Conservation (phyloP, 2,329 filamentous ascomycete genomes). For the Verticillium zaregamsianum region DNA sequence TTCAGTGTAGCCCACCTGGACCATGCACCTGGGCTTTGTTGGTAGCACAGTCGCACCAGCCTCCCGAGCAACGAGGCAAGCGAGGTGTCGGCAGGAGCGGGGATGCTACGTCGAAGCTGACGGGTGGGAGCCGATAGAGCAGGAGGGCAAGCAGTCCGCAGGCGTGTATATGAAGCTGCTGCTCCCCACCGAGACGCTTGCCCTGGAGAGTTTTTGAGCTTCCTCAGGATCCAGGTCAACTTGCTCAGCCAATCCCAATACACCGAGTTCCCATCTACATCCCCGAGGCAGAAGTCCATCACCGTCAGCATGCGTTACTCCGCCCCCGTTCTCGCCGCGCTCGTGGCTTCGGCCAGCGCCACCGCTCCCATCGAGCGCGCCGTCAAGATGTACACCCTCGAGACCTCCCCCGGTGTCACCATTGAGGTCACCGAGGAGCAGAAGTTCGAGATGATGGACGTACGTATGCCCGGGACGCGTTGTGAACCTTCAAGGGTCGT, state of each 20-base stretch:
- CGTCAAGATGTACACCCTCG: slow-evolving; percentile 16
- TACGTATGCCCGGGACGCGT: slow-evolving; percentile 1
- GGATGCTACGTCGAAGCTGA: neutral
- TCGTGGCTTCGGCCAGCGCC: slow-evolving; percentile 12
- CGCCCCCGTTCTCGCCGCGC: slow-evolving; percentile 13
- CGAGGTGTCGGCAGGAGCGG: neutral
- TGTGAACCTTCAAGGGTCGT: neutral
- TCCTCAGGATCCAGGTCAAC: neutral
- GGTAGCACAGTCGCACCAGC: neutral
- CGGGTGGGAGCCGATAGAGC: neutral
- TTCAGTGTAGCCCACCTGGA: neutral
- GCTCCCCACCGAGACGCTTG: neutral
- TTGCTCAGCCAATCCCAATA: neutral
- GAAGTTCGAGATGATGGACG: slow-evolving; percentile 19
- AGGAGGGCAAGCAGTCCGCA: neutral
- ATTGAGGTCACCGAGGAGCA: slow-evolving; percentile 19
- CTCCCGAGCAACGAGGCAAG: neutral
- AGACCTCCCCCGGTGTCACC: slow-evolving; percentile 14
- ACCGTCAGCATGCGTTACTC: slow-evolving; percentile 15
- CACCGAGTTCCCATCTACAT: neutral
- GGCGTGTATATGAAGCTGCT: neutral
- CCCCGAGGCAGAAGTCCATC: neutral
- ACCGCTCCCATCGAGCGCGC: slow-evolving; percentile 7
- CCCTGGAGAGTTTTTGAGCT: neutral
- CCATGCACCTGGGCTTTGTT: neutral